Evolutionary conservation across 179 eudicot species (phyloP).

Genomic region (Beta corolliflora): DNA sequence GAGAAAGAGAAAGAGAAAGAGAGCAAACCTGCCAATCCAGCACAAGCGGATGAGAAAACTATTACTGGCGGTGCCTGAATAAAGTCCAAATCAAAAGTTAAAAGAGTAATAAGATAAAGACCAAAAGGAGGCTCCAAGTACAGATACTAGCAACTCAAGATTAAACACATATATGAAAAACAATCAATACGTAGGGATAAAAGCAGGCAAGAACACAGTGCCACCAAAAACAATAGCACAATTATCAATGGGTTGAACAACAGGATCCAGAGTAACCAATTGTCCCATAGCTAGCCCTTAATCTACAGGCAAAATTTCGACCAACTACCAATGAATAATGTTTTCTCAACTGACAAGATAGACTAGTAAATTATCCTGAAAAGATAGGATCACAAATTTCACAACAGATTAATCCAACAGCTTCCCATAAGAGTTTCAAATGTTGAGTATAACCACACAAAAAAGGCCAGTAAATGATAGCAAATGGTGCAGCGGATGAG

Average conservation of each 20-base stretch:
- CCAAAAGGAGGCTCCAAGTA: background rate
- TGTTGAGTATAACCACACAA: background rate
- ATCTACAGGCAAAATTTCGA: background rate
- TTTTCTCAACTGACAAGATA: background rate
- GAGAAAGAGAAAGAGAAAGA: slow-evolving; percentile 11
- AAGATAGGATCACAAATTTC: too few species aligned
- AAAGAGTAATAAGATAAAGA: background rate
- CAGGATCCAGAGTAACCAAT: background rate
- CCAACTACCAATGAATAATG: background rate
- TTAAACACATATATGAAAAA: background rate
- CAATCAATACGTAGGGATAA: background rate
- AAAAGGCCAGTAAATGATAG: background rate
- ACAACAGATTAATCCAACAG: too few species aligned
- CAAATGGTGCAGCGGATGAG: background rate
- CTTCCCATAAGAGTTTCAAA: background rate
- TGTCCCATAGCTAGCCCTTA: background rate
- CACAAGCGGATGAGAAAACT: slow-evolving; percentile 93
- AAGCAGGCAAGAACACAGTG: background rate
- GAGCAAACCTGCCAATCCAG: slow-evolving; percentile 81
- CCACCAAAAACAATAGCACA: background rate
- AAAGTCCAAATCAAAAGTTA: background rate
- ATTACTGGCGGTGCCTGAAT: slow-evolving; percentile 92
- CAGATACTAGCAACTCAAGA: background rate
- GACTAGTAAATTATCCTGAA: background rate
- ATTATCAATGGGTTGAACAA: background rate